These are phyloP conservation scores for Achlya hypogyna DNA, from an alignment of 352 stramenopile species.

Conservation along the genomic window DNA sequence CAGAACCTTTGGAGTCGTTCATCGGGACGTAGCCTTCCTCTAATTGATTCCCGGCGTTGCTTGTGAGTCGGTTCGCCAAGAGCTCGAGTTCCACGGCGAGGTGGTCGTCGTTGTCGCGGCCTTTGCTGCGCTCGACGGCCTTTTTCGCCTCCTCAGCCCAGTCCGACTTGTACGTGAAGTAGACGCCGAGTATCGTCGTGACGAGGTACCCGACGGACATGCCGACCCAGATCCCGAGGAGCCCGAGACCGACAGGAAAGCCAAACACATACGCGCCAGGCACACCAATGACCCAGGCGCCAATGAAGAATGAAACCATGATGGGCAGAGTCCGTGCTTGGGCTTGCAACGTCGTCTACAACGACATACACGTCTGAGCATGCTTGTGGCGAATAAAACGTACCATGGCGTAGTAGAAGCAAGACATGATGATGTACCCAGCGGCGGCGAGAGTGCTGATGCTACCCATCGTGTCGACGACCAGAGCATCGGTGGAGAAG, in stretches of 20 bases:
- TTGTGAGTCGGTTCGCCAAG: neutral
- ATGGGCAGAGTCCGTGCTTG: slow-evolving; percentile 47
- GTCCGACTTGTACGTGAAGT: slow-evolving; percentile 36
- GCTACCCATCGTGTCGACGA: slow-evolving; percentile 51
- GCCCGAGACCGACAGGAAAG: slow-evolving; percentile 27
- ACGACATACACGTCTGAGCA: neutral
- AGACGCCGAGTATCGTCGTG: slow-evolving; percentile 56
- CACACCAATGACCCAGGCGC: slow-evolving; percentile 73
- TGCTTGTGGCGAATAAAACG: neutral
- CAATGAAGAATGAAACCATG: slow-evolving; percentile 36
- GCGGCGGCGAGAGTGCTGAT: slow-evolving; percentile 45
- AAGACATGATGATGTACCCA: slow-evolving; percentile 56
- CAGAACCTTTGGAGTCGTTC: too few species aligned
- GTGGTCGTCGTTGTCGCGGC: neutral
- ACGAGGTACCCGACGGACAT: slow-evolving; percentile 65
- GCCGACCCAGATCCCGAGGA: slow-evolving; percentile 70
- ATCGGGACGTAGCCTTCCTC: too few species aligned
- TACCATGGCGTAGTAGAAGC: slow-evolving; percentile 78
- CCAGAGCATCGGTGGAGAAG: slow-evolving; percentile 53
- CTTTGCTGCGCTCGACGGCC: slow-evolving; percentile 26
- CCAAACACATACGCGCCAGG: slow-evolving; percentile 48
- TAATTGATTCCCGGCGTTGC: neutral
- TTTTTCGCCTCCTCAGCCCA: slow-evolving; percentile 46
- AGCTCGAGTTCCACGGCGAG: neutral
- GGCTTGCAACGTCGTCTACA: slow-evolving; percentile 48